These are phyloP conservation scores for Globisporangium solare DNA, from an alignment of 352 stramenopile species.

Conservation along the genomic window DNA sequence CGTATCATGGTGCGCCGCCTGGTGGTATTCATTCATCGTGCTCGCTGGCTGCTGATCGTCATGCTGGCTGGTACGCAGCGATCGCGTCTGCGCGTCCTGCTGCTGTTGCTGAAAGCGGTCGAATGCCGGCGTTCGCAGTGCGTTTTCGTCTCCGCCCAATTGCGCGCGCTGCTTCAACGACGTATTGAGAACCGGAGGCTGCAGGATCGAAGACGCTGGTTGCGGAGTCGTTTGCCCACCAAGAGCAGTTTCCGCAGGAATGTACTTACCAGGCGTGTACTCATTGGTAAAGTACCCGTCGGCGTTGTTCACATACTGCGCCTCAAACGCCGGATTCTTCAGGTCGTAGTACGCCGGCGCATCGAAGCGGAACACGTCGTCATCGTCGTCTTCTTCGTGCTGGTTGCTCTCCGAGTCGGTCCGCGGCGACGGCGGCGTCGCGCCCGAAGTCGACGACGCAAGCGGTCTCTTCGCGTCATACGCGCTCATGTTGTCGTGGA, in stretches of 20 bases:
- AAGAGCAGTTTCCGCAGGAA: background rate
- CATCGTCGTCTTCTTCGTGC: conserved; percentile 31
- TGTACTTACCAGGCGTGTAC: conserved; percentile 7
- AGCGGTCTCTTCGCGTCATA: conserved; percentile 1
- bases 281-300: conserved; percentile 65
- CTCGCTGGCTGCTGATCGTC: background rate
- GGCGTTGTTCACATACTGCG: conserved; percentile 79
- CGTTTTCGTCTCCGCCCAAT: background rate
- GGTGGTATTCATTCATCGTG: background rate
- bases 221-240: background rate
- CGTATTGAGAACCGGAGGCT: conserved; percentile 1
- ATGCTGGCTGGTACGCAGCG: background rate
- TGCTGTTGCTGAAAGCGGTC: conserved; percentile 5
- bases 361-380: conserved; percentile 75
- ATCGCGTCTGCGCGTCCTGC: background rate
- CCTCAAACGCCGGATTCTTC: conserved; percentile 63
- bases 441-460: background rate
- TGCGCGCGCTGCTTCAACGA: conserved; percentile 1
- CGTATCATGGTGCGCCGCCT: conserved; percentile 3
- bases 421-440: conserved; percentile 8
- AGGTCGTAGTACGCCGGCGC: conserved; percentile 83
- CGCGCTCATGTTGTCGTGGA: conserved; percentile 9
- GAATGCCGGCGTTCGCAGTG: background rate
- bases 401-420: conserved; percentile 19
- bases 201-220: background rate